Evolutionary conservation across 805 yeast species (phyloP), one percentile per base, ranked within the genome.

Genomic region (Blastobotrys peoriensis): DNA sequence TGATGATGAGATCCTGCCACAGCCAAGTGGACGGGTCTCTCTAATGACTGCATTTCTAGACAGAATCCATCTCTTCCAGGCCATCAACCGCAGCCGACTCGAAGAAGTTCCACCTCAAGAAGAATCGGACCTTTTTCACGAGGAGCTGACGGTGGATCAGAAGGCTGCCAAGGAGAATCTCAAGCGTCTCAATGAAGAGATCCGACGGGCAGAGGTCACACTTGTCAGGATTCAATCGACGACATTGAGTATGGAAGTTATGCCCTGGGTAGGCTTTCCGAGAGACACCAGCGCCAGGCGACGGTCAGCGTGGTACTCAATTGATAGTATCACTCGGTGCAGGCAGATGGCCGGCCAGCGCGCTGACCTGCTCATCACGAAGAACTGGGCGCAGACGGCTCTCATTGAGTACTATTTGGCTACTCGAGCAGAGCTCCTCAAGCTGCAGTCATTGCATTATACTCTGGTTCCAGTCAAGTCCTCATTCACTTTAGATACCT

Each of bases 1-100:
- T 0, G 73, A 75, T 23, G 67, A 65, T 8, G 78, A 76, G 0
- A 78, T 79, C 47, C 47, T 67, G 13, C 61, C 54, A 60, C 77
- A 55, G 53, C 64, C 64, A 64, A 75, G 69, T 49, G 76, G 66
- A 56, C 22, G 38, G 20, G 23, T 38, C n/a, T 37, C 52, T 5
- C 36, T 48, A 4, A 22, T 48, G 25, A 36, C 40, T 3, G 47
- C 46, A 5, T 48, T 45, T 21, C 35, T 27, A 28, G 43, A 43
- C 9, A 40, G 36, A n/a, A 33, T 48, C 13, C 38, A 34, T 9
- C 36, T 45, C 30, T 25, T 25, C 30, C 30, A 25, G 30, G 13
- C 30, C 8, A 25, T 25, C 30, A 25, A 25, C 30, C 8, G 30
- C 10, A 13, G 8, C 13, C 8, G 13, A 8, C 13, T 25, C 10